Evolutionary conservation across 805 yeast species (phyloP).

Genomic region (Alloascoidea africana): DNA sequence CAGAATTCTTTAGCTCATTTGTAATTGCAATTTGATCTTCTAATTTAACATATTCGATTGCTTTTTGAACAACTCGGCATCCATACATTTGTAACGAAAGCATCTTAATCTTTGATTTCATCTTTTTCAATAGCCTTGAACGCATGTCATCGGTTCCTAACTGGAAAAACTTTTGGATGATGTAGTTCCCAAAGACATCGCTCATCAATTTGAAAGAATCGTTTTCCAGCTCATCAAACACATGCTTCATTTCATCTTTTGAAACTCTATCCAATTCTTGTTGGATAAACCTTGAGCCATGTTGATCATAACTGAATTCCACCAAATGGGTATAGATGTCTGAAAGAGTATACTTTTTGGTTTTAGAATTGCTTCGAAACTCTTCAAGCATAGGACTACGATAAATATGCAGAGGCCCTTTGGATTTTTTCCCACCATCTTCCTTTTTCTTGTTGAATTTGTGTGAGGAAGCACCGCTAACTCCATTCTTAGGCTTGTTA

Average conservation of each 20-base stretch:
- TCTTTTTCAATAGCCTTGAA: slow-evolving; percentile 48
- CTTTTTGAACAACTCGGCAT: slow-evolving; percentile 85
- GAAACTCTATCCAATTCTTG: slow-evolving; percentile 44
- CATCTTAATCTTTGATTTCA: slow-evolving; percentile 56
- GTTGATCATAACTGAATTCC: slow-evolving; percentile 31
- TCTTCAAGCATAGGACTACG: slow-evolving; percentile 80
- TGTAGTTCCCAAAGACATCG: slow-evolving; percentile 93
- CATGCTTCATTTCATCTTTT: slow-evolving; percentile 45
- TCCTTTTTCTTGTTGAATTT: too few relatives aligned
- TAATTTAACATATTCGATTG: slow-evolving; percentile 67
- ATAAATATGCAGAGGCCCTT: not conserved
- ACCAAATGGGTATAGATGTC: slow-evolving; percentile 30
- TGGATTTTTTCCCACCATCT: not conserved
- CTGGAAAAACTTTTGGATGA: slow-evolving; percentile 83
- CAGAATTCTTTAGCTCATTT: slow-evolving; percentile 50
- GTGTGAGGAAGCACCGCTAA: too few relatives aligned
- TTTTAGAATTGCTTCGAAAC: slow-evolving; percentile 54
- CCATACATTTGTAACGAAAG: slow-evolving; percentile 93
- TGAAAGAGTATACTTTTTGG: slow-evolving; percentile 29
- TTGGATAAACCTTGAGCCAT: slow-evolving; percentile 50
- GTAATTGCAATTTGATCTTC: slow-evolving; percentile 56
- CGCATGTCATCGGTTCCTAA: slow-evolving; percentile 58
- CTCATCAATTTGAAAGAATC: slow-evolving; percentile 57
- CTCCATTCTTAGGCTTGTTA: too few relatives aligned
- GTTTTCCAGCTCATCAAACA: slow-evolving; percentile 63